phyloP scores from a whole-genome alignment of 306 rosid species.

The Herpetospermum pedunculosum region DNA sequence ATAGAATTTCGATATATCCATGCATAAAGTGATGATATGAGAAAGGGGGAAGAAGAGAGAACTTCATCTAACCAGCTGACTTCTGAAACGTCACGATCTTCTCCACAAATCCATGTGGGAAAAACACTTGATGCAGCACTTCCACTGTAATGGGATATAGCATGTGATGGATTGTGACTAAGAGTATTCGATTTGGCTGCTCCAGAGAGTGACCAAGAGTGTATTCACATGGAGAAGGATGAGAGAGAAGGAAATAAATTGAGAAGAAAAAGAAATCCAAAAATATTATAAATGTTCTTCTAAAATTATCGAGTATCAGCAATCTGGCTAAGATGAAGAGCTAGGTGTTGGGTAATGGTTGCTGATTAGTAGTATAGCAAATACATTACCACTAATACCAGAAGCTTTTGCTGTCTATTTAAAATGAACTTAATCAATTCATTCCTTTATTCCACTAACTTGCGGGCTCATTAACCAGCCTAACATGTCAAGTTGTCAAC shows the following conservation, averaged over 20 bases:
- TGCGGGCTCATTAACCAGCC: background rate
- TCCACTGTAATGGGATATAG: constrained; percentile 98
- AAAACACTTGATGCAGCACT: constrained; percentile 98
- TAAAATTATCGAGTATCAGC: background rate
- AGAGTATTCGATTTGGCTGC: constrained; percentile 98
- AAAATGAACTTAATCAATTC: background rate
- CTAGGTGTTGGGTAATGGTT: background rate
- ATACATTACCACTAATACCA: background rate
- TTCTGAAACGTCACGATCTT: constrained; percentile 99
- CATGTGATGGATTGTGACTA: constrained; percentile 98
- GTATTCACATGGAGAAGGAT: constrained; percentile 72
- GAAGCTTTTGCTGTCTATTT: background rate
- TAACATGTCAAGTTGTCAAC: background rate
- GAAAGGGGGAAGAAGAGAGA: constrained; percentile 44
- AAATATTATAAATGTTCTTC: constrained; percentile 2
- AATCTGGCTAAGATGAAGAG: background rate
- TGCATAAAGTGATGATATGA: background rate
- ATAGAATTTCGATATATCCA: background rate
- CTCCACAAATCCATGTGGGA: constrained; percentile 97
- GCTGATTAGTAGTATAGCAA: background rate
- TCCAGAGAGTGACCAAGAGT: constrained; percentile 61
- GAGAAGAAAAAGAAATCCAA: constrained; percentile 39
- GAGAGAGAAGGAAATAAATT: constrained; percentile 85
- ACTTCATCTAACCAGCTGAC: constrained; percentile 98
- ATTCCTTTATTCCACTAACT: background rate